phyloP scores from a whole-genome alignment of 2,329 filamentous ascomycete species.

The Cladosporium colombiae region DNA sequence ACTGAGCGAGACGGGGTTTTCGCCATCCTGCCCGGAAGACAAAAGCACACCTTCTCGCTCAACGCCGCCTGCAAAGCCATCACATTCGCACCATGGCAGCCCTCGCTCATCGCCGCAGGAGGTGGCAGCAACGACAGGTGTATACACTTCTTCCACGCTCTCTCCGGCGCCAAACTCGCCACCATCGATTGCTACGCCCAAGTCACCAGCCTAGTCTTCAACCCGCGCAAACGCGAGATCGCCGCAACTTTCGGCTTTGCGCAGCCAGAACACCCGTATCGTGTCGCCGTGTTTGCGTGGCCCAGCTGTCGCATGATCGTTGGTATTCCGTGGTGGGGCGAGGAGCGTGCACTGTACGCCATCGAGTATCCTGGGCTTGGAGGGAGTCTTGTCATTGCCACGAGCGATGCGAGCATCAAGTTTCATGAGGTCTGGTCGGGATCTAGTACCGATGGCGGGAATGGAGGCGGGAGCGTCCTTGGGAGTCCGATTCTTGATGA shows the following conservation, averaged over 20 bases:
- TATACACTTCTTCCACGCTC: slow-evolving; percentile 92
- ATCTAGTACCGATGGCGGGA: slow-evolving; percentile 22
- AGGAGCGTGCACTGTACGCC: slow-evolving; percentile 81
- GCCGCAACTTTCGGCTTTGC: slow-evolving; percentile 92
- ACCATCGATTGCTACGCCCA: slow-evolving; percentile 92
- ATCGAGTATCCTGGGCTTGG: slow-evolving; percentile 79
- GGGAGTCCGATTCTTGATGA: slow-evolving; percentile 16
- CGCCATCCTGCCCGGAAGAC: slow-evolving; percentile 44
- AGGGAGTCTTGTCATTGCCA: slow-evolving; percentile 86
- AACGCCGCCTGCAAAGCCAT: slow-evolving; percentile 93
- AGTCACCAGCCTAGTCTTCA: slow-evolving; percentile 92
- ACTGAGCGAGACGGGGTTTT: slow-evolving; percentile 36
- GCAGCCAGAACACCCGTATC: slow-evolving; percentile 82
- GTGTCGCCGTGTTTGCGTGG: slow-evolving; percentile 94
- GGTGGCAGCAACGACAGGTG: slow-evolving; percentile 92
- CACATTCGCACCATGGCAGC: slow-evolving; percentile 93
- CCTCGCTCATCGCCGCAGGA: slow-evolving; percentile 82
- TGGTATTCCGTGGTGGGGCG: slow-evolving; percentile 78
- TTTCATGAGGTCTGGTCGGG: slow-evolving; percentile 86
- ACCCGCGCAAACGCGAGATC: slow-evolving; percentile 70
- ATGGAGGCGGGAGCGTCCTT: slow-evolving; percentile 48
- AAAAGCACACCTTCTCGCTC: slow-evolving; percentile 73
- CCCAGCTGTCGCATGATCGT: slow-evolving; percentile 84
- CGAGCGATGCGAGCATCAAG: slow-evolving; percentile 88
- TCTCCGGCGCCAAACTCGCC: slow-evolving; percentile 78